Base-by-base conservation (phyloP, 2,329 filamentous ascomycete genomes). In the Plenodomus biglobosus region DNA sequence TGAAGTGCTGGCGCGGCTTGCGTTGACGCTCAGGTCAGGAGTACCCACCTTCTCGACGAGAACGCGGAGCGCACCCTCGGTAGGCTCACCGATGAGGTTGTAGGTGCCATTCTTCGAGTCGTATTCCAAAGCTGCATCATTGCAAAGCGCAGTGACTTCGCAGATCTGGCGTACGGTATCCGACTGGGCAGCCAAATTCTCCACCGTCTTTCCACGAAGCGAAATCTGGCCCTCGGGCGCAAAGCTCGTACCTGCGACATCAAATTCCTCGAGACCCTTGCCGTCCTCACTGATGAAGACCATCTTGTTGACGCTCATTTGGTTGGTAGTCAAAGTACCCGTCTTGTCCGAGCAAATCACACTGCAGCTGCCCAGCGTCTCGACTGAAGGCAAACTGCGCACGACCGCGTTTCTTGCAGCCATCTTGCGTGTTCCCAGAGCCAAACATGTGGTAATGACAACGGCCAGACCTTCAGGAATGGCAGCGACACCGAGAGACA, bases 271-370 rank as follows among this genome's bases (percentile, higher is more conserved):
- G 19, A 97, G 78, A 49, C 83, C 86, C 44, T 77, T 82, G 40
- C 90, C 92, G 50, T 82, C 74, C 58, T 88, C 84, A 63, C 83
- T 86, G 59, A 99, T 80, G 69, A 92, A 90, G 40, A 96, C 88
- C 46, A 97, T 76, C 75, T 92, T 95, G 78, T 86, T 94, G 47
- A 96, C 94, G 68, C 94, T 97, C 94, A 99, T 99, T 75, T 97
- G 92, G 76, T 99, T 99, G 35, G 94, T 99, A 10, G 94, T 99
- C 69, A 99, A 77, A 40, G 94, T 99, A 61, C 94, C 95, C 4
- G 94, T 99, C 80, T 99, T 99, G 80, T 99, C 94, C 3, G 95
- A 99, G 79, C 95, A 99, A 71, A 99, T 96, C 48, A 99, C 92
- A 67, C 94, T 99, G 83, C 94, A 99, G 81, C 94, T 99, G 69